Evolutionary conservation across 352 stramenopile genomes (phyloP).

Genomic region (Globisporangium paroecandrum): DNA sequence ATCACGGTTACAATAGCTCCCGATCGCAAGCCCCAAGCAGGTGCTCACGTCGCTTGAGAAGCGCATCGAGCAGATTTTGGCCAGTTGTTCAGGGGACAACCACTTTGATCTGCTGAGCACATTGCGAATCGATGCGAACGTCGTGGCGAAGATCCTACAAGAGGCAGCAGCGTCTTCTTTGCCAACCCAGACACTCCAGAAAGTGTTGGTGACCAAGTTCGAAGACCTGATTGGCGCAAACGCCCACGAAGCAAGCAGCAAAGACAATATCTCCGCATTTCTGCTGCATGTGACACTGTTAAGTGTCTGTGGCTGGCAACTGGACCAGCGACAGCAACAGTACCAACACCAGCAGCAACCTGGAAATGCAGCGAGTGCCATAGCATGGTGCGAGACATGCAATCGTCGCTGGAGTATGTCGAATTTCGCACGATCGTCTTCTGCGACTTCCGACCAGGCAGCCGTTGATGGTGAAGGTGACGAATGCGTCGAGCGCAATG

Average conservation of each 20-base stretch:
- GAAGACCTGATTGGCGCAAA: neutral
- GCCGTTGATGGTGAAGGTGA: neutral
- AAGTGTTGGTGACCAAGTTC: conserved; percentile 14
- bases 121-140: neutral
- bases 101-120: neutral
- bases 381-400: conserved; percentile 38
- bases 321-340: conserved; percentile 14
- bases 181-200: neutral
- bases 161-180: neutral
- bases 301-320: conserved; percentile 38
- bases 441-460: neutral
- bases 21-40: conserved; percentile 24
- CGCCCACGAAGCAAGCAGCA: conserved; percentile 1
- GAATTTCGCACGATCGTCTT: neutral
- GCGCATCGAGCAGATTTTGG: conserved; percentile 13
- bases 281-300: conserved; percentile 32
- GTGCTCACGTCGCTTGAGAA: conserved; percentile 12
- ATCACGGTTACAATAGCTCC: conserved; percentile 16
- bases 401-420: conserved; percentile 35
- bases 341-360: neutral
- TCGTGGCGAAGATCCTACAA: conserved; percentile 1
- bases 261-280: conserved; percentile 12
- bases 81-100: neutral
- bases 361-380: conserved; percentile 7
- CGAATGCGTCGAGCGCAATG: conserved; percentile 3